phyloP scores from a whole-genome alignment of 257 asterid species.

The Solanum peruvianum region DNA sequence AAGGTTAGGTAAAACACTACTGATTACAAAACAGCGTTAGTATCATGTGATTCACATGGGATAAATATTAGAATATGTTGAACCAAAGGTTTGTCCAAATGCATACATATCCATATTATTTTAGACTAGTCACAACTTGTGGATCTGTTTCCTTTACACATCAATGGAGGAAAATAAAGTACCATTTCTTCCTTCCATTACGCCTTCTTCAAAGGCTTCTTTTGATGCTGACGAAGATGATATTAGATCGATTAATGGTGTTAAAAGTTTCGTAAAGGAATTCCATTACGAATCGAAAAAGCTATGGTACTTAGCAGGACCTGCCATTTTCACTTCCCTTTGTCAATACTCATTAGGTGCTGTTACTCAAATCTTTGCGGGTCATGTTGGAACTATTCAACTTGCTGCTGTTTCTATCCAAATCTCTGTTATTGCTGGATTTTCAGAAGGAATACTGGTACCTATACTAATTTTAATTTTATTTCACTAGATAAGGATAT shows the following conservation, averaged over 20 bases:
- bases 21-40: neutral
- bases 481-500: neutral
- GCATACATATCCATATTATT: neutral
- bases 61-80: neutral
- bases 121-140: neutral
- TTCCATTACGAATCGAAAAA: neutral
- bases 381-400: conserved; percentile 1
- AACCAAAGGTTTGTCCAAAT: neutral
- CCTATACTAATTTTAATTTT: neutral
- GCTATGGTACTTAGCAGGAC: conserved; percentile 4
- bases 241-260: neutral
- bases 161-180: neutral
- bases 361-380: conserved; percentile 2
- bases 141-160: neutral
- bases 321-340: neutral
- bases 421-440: conserved; percentile 3
- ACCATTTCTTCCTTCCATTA: neutral
- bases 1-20: neutral
- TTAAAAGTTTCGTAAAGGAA: neutral
- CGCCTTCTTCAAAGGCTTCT: neutral
- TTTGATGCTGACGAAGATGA: neutral
- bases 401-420: conserved; percentile 10
- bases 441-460: conserved; percentile 6
- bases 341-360: conserved; percentile 4
- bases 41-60: neutral